Evolutionary conservation across 2,329 filamentous ascomycete genomes (phyloP).

Genomic region (Onygenales sp.): DNA sequence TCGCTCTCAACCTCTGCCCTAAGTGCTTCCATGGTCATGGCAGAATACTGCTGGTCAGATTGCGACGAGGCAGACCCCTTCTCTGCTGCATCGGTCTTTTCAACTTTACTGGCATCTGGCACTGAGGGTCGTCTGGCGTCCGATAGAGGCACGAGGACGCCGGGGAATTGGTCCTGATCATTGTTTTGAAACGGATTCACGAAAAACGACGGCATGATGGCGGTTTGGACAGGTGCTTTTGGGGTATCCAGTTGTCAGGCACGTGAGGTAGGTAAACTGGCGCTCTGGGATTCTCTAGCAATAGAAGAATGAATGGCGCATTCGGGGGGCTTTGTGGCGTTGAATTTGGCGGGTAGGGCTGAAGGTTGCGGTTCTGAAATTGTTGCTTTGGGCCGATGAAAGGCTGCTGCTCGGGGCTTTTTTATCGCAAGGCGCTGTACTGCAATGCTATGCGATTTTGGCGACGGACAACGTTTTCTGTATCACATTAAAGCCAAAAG

Average conservation of each 20-base stretch:
- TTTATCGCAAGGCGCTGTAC: neutral
- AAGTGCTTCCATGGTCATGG: conserved; percentile 59
- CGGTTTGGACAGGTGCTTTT: neutral
- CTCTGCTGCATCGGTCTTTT: conserved; percentile 25
- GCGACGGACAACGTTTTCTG: too few species aligned
- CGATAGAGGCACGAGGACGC: conserved; percentile 38
- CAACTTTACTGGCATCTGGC: conserved; percentile 26
- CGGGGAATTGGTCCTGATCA: conserved; percentile 36
- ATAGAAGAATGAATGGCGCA: neutral
- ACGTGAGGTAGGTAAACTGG: neutral
- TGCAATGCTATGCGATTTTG: too few species aligned
- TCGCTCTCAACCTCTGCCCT: conserved; percentile 58
- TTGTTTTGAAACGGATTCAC: conserved; percentile 39
- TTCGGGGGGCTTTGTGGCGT: neutral
- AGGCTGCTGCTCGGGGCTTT: neutral
- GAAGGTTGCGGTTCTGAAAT: neutral
- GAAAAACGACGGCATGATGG: conserved; percentile 13
- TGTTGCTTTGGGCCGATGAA: neutral
- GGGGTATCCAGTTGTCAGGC: neutral
- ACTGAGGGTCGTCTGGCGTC: conserved; percentile 20
- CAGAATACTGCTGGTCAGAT: conserved; percentile 29
- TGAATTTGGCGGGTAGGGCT: neutral
- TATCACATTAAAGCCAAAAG: too few species aligned
- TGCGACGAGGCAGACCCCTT: conserved; percentile 25
- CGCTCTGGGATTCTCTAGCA: neutral